Percentiles rank a stretch among this genome's conserved stretches.
These are phyloP conservation scores for Kwoniella newhampshirensis DNA, from an alignment of 768 basidiomycete genomes.

Conservation along the genomic window DNA sequence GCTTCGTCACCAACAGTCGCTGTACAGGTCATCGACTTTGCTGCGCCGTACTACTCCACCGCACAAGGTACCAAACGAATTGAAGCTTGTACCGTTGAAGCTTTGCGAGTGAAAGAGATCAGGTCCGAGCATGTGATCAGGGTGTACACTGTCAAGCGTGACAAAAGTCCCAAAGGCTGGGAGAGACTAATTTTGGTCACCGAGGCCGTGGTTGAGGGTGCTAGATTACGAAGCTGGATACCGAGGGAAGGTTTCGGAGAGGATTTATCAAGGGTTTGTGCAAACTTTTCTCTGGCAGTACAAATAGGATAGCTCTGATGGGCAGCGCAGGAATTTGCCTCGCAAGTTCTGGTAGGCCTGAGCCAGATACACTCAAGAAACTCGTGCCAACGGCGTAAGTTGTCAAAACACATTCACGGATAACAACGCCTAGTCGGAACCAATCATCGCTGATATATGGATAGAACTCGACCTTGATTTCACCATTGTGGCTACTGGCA, in stretches of 20 bases:
- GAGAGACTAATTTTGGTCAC: conserved; percentile 43
- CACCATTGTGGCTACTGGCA: conserved; percentile 39
- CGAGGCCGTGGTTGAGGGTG: conserved; percentile 34
- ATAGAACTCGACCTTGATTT: conserved; percentile 39
- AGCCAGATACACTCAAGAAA: conserved; percentile 38
- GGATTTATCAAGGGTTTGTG: conserved; percentile 28
- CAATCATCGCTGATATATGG: not conserved
- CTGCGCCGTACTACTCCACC: conserved; percentile 38
- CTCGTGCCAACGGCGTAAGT: conserved; percentile 40
- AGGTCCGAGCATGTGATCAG: conserved; percentile 31
- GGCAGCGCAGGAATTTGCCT: conserved; percentile 31
- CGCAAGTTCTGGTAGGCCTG: conserved; percentile 41
- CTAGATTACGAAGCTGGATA: conserved; percentile 34
- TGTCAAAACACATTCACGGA: not conserved
- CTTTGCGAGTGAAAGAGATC: conserved; percentile 35
- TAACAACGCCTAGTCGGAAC: not conserved
- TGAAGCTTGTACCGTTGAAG: conserved; percentile 37
- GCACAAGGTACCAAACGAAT: conserved; percentile 42
- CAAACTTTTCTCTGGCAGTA: not conserved
- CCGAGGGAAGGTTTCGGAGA: conserved; percentile 38
- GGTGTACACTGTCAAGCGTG: conserved; percentile 42
- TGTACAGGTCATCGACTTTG: conserved; percentile 49
- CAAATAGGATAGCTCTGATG: not conserved
- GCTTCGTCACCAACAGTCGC: conserved; percentile 25
- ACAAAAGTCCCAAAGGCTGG: conserved; percentile 44